These are phyloP conservation scores for Alternaria sp. DNA, from an alignment of 2,329 filamentous ascomycete species.

Conservation along the genomic window DNA sequence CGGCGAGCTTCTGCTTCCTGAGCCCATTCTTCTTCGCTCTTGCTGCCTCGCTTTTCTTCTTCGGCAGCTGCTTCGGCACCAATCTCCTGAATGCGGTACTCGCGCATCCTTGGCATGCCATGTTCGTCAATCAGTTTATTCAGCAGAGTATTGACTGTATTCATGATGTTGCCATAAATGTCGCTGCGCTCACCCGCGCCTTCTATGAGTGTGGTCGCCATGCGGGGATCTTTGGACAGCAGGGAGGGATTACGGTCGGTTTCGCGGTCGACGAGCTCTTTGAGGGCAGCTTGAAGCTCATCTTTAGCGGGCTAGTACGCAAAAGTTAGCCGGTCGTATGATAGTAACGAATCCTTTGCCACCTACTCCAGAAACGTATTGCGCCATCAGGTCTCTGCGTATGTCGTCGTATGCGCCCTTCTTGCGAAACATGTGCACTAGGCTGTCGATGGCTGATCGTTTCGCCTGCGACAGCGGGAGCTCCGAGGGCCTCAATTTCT, in stretches of 20 bases:
- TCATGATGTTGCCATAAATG: slow-evolving; percentile 75
- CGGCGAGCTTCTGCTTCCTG: slow-evolving; percentile 69
- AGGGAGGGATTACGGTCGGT: slow-evolving; percentile 77
- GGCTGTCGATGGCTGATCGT: slow-evolving; percentile 74
- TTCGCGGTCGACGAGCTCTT: slow-evolving; percentile 75
- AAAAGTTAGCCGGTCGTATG: slow-evolving; percentile 3
- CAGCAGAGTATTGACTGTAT: slow-evolving; percentile 72
- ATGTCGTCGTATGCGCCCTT: slow-evolving; percentile 83
- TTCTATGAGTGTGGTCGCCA: slow-evolving; percentile 78
- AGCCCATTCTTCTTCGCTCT: slow-evolving; percentile 77
- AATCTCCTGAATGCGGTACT: slow-evolving; percentile 71
- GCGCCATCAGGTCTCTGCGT: slow-evolving; percentile 78
- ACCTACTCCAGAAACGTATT: slow-evolving; percentile 74
- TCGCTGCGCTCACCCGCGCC: slow-evolving; percentile 79
- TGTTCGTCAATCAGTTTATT: slow-evolving; percentile 66
- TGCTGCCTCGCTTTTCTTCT: slow-evolving; percentile 71
- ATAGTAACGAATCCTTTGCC: slow-evolving; percentile 36
- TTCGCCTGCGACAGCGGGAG: slow-evolving; percentile 77
- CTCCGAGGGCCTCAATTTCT: slow-evolving; percentile 76
- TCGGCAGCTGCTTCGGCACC: slow-evolving; percentile 72
- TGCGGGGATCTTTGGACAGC: slow-evolving; percentile 75
- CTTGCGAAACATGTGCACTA: slow-evolving; percentile 85
- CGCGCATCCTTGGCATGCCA: slow-evolving; percentile 74
- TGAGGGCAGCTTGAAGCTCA: slow-evolving; percentile 70
- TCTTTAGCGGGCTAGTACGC: slow-evolving; percentile 70